Base-by-base conservation (phyloP, 192 early-diverging fungal species). In the Allomyces macrogynus region DNA sequence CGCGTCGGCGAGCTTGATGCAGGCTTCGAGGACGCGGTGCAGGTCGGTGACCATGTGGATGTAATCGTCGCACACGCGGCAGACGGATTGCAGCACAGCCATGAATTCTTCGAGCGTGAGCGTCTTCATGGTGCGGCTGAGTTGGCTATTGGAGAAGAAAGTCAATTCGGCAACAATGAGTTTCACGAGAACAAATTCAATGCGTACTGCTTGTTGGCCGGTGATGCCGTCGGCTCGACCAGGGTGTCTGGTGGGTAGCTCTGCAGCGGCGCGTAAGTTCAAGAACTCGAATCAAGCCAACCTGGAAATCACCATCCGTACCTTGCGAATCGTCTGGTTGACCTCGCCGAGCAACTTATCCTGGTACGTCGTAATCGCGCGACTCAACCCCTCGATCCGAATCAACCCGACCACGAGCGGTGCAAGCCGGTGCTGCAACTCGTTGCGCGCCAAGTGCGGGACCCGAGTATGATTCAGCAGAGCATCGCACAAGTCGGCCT, bases 391-490 rank as follows among this genome's bases (percentile, higher is more conserved):
- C 54, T 87, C 84, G 10, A 89, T 88, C 12, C 86, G 76, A 24
- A 91, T 72, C 44, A 98, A 69, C 8, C 91, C 92, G 61, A 83
- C 78, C 0, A 91, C 72, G 63, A 91, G 72, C 5, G 93, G 90
- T 40, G 75, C 67, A 63, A 98, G 77, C 65, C 77, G 74, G 22
- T 73, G 65, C 65, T 74, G 75, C 23, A 87, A 67, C 43, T 71
- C 70, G 42, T 74, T 71, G 43, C 72, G 72, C 22, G 60, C 62
- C 23, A 14, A 54, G 40, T 71, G 24, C 40, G 43, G 16, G 8
- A 40, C 32, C 32, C 73, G 68, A 26, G 90, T 76, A 69, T 89
- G 86, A 11, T 71, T 63, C n/a, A 87, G 61, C 42, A 90, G 60
- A 1, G 85, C 69, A 22, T 76, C 77, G 43, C 84, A 68, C 12